Percentiles rank a stretch among this genome's conserved stretches.
Conservation (phyloP, 805 yeast species). For the Ogataea corticis region DNA sequence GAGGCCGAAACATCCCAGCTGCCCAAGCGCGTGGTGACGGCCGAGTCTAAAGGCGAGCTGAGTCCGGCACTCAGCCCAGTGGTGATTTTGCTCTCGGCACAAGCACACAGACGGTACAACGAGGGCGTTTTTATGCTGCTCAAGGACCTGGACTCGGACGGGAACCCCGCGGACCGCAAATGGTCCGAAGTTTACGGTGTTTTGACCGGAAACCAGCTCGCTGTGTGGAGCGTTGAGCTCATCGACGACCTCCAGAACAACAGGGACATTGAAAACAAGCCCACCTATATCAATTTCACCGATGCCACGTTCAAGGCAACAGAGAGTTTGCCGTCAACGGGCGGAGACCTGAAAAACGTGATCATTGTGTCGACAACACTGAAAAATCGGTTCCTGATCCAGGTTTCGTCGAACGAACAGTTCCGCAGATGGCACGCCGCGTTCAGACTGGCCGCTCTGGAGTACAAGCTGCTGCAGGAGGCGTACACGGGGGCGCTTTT, state of each 20-base stretch:
- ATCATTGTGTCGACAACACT: constrained; percentile 90
- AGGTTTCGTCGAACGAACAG: constrained; percentile 64
- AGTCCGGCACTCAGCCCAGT: constrained; percentile 60
- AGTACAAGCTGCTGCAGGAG: constrained; percentile 81
- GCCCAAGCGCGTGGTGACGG: constrained; percentile 24
- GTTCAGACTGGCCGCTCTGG: constrained; percentile 76
- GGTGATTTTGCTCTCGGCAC: constrained; percentile 72
- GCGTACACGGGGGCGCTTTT: constrained; percentile 95
- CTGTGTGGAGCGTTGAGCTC: constrained; percentile 84
- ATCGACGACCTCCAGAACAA: constrained; percentile 51
- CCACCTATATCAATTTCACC: constrained; percentile 85
- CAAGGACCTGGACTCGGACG: constrained; percentile 78
- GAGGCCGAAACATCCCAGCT: constrained; percentile 7
- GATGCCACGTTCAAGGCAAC: constrained; percentile 85
- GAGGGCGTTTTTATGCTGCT: constrained; percentile 77
- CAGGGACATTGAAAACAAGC: constrained; percentile 39
- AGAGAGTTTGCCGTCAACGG: constrained; percentile 58
- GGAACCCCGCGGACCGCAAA: constrained; percentile 76
- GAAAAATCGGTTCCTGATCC: constrained; percentile 83
- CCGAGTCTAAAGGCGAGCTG: constrained; percentile 32
- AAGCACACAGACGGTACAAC: constrained; percentile 68
- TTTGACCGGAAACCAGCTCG: constrained; percentile 85
- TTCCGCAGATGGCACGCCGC: constrained; percentile 81
- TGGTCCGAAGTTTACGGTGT: constrained; percentile 96
- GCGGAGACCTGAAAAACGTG: constrained; percentile 71